phyloP scores from a whole-genome alignment of 768 basidiomycete genomes.

The Auricularia sp. region DNA sequence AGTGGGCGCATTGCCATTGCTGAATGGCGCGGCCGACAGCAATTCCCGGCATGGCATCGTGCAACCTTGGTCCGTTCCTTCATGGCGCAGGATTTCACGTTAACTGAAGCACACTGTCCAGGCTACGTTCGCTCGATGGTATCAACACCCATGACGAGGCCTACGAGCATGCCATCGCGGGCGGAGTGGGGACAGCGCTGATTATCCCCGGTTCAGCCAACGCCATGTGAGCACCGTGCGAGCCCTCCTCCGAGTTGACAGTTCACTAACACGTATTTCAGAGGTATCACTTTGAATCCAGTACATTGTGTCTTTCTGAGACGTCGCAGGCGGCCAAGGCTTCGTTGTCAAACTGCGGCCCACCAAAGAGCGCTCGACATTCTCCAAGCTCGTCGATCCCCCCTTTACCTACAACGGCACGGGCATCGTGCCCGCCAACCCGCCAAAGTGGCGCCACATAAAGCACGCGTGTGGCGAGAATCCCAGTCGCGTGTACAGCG shows the following conservation, averaged over 20 bases:
- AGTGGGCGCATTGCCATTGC: slow-evolving; percentile 26
- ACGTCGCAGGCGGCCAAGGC: slow-evolving; percentile 18
- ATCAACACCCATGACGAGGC: slow-evolving; percentile 75
- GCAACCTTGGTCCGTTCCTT: not conserved
- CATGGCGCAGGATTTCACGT: no score
- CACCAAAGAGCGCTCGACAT: no score
- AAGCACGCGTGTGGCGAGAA: slow-evolving; percentile 29
- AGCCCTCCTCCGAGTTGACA: no score
- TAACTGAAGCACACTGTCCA: slow-evolving; percentile 24
- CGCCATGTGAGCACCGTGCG: slow-evolving; percentile 28
- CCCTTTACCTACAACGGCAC: no score
- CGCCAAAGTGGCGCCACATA: not conserved
- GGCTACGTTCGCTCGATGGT: slow-evolving; percentile 68
- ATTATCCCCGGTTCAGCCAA: slow-evolving; percentile 60
- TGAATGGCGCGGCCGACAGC: slow-evolving; percentile 19
- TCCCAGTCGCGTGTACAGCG: slow-evolving; percentile 13
- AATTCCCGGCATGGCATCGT: not conserved
- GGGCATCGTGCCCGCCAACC: no score
- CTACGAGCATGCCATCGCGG: slow-evolving; percentile 48
- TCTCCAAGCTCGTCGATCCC: no score
- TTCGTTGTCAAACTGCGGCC: no score
- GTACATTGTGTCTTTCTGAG: no score
- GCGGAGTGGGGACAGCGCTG: slow-evolving; percentile 65
- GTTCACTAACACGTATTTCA: no score
- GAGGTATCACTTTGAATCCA: no score